Evolutionary conservation across 148 eudicot species (phyloP), one percentile per base, ranked within the genome.

Genomic region (Pouteria glomerata): DNA sequence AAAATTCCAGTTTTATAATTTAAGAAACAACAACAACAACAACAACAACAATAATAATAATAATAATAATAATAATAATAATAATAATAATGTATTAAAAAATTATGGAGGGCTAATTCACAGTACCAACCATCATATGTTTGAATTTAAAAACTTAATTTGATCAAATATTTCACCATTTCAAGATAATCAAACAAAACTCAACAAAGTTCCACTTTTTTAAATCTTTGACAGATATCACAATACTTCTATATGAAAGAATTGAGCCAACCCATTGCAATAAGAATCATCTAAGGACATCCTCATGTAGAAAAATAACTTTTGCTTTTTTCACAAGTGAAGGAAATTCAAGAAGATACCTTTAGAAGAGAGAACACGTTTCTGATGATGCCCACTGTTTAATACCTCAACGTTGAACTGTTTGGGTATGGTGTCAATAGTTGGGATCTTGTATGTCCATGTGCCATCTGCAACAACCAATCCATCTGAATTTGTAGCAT

Each of bases 381-480:
- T 83, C 72, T 81, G 74, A 77, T 90, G 98, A 73, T 90, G 83
- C 50, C 91, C 97, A 12, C 89, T 90, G 71, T 84, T 91, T 77
- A 93, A 50, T 35, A 93, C 53, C 82, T 91, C 91, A 4, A 89
- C 90, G 52, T 93, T 93, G 60, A 93, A 59, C 68, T 82, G 83
- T 76, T 78, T 88, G 13, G 98, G 92, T 70, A 93, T 82, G 66
- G 83, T 93, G 85, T 93, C 98, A 29, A 93, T 76, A 44, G 97
- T 87, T 3, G 98, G 98, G 84, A 93, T 89, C 82, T 93, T 87
- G 75, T 93, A 93, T 3, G 82, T 84, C 92, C 95, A 93, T n/a
- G 97, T 93, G 80, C 95, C 81, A 69, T 90, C 82, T 27, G 82
- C 63, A 71, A 74, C 31, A 53, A 86, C 86, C 77, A 89, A 64